A percentile compares a stretch with the other conserved stretches of the same genome.
Conservation (phyloP, 169 alveolate species). For the Eimeria brunetti region DNA sequence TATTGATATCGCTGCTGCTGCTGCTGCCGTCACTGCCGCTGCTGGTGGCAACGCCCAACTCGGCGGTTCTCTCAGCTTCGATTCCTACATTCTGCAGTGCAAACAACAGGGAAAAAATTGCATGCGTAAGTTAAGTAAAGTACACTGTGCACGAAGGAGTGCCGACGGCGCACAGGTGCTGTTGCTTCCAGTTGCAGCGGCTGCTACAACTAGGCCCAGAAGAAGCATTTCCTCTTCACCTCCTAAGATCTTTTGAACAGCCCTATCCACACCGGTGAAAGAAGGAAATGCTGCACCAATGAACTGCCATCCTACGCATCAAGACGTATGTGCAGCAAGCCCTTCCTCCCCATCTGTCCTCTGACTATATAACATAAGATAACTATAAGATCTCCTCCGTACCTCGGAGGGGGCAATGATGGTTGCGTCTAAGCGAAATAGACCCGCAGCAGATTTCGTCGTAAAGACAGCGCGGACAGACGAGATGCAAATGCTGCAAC, state of each 20-base stretch:
- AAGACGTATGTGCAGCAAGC: not conserved
- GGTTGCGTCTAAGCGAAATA: not conserved
- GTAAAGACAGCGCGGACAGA: slow-evolving; percentile 24
- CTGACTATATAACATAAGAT: too few relatives aligned
- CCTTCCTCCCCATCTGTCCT: not conserved
- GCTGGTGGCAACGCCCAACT: slow-evolving; percentile 30
- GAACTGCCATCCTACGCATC: not conserved
- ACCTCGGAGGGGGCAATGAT: slow-evolving; percentile 16
- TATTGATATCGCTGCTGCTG: not conserved
- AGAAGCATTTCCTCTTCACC: not conserved
- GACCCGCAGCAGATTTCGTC: not conserved
- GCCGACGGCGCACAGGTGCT: not conserved
- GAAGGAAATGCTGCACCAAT: not conserved
- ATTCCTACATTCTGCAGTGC: slow-evolving; percentile 32
- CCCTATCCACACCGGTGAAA: not conserved
- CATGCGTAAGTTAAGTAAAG: not conserved
- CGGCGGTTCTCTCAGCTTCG: slow-evolving; percentile 9
- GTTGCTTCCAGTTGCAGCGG: not conserved
- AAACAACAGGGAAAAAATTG: not conserved
- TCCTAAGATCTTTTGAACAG: not conserved
- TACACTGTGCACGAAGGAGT: not conserved
- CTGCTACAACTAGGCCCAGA: not conserved
- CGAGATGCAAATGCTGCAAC: slow-evolving; percentile 32
- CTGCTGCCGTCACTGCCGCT: slow-evolving; percentile 28
- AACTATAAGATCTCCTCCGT: not conserved